Evolutionary conservation across 805 yeast species (phyloP).

Genomic region (Teunomyces funiuensis): DNA sequence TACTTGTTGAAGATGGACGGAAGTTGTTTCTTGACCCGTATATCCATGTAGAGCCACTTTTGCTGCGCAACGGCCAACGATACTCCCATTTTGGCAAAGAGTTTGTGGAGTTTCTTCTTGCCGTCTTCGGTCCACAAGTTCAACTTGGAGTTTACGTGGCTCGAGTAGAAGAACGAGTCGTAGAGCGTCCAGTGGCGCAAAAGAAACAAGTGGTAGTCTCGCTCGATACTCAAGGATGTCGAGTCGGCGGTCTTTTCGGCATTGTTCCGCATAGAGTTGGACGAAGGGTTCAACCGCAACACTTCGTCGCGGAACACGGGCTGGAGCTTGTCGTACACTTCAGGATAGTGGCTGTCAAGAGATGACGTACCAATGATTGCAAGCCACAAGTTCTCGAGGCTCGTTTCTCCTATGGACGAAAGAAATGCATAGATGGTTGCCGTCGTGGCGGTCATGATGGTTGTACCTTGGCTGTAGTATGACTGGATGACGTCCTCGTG

Average conservation of each 20-base stretch:
- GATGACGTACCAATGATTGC: slow-evolving; percentile 88
- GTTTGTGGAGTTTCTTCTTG: slow-evolving; percentile 75
- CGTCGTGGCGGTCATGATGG: slow-evolving; percentile 70
- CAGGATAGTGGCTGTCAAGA: slow-evolving; percentile 68
- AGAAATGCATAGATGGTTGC: slow-evolving; percentile 78
- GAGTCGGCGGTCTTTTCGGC: slow-evolving; percentile 38
- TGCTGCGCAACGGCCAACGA: slow-evolving; percentile 86
- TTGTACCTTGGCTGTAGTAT: slow-evolving; percentile 84
- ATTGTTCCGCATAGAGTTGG: slow-evolving; percentile 8
- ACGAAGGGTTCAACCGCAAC: slow-evolving; percentile 55
- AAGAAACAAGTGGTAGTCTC: slow-evolving; percentile 82
- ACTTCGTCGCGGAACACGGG: slow-evolving; percentile 85
- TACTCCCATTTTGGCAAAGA: slow-evolving; percentile 96
- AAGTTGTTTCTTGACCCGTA: slow-evolving; percentile 70
- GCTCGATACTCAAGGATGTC: slow-evolving; percentile 60
- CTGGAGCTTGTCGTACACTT: slow-evolving; percentile 66
- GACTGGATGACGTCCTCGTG: slow-evolving; percentile 61
- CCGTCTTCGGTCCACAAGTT: slow-evolving; percentile 93
- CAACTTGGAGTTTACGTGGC: slow-evolving; percentile 84
- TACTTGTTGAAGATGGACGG: slow-evolving; percentile 68
- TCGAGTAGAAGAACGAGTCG: slow-evolving; percentile 87
- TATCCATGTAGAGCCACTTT: slow-evolving; percentile 88
- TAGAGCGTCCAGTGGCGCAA: slow-evolving; percentile 92
- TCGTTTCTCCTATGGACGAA: slow-evolving; percentile 81
- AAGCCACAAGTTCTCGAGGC: slow-evolving; percentile 71